Base-by-base conservation (phyloP, 2,329 filamentous ascomycete species). In the Alternaria brassicae region DNA sequence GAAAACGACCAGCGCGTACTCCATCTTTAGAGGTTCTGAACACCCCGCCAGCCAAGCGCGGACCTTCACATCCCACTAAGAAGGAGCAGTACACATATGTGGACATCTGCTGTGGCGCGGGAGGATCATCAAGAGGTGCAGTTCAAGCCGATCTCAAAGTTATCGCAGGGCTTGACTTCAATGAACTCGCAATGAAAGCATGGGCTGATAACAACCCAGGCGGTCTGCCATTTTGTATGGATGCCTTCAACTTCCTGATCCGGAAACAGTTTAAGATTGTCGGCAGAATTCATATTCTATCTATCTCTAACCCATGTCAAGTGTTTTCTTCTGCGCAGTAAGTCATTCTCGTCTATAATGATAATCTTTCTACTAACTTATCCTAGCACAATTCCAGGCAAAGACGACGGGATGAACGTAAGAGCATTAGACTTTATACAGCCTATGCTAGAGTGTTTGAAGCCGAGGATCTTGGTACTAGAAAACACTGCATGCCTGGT, bases 71-170 rank as follows among this genome's bases (percentile, higher is more conserved):
- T 1, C 37, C 4, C 6, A 5, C n/a, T 2, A 36, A 36, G 5
- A 5, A 36, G 1, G 4, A n/a, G 5, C 13, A 7, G 13, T n/a
- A n/a, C 5, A 36, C 32, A 36, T 36, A n/a, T 6, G 32, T 12
- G 1, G 71, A 74, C 17, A 32, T 23, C 0, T 74, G 67, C 36
- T 72, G 68, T 27, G 69, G 71, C 2, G 55, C 48, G n/a, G 71
- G 71, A 17, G 70, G 70, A 23, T 61, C 63, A 0, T 69, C 67
- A 6, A 34, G 58, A 39, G 71, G 70, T 15, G 71, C 70, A 4
- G n/a, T 19, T 1, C 58, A 67, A 27, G 70, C 70, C 0, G 68
- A 63, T 0, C 48, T 66, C 7, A 2, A 23, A 1, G 44, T 71
- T 0, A 0, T 68, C 60, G 61, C 61, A 60, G 68, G 67, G 3